phyloP scores from a whole-genome alignment of 108 stramenopile species.

The Conticribra weissflogii region DNA sequence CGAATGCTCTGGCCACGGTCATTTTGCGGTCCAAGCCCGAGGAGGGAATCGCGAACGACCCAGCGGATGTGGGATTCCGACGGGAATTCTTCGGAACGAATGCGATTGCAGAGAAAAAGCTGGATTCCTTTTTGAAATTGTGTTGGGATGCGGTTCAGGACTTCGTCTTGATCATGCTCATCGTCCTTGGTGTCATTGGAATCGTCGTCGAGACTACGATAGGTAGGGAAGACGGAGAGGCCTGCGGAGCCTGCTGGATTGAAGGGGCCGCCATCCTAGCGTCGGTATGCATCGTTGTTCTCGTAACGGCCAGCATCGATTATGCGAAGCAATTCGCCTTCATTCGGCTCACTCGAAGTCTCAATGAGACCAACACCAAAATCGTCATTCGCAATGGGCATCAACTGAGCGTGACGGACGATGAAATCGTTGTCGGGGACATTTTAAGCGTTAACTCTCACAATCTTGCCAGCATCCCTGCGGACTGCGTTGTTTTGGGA shows the following conservation, averaged over 20 bases:
- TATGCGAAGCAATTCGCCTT: constrained; percentile 96
- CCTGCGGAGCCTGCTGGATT: constrained; percentile 86
- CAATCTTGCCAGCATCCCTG: constrained; percentile 86
- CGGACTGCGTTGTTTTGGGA: constrained; percentile 93
- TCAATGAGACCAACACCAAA: constrained; percentile 84
- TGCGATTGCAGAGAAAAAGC: constrained; percentile 70
- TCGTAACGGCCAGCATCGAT: constrained; percentile 92
- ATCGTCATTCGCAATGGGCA: constrained; percentile 86
- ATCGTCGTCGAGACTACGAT: constrained; percentile 77
- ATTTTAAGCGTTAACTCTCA: constrained; percentile 91
- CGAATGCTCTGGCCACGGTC: constrained; percentile 67
- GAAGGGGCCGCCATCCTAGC: constrained; percentile 93
- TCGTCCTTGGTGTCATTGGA: constrained; percentile 85
- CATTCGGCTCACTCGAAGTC: constrained; percentile 74
- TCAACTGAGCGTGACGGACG: constrained; percentile 70
- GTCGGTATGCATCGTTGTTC: constrained; percentile 88
- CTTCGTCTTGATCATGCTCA: constrained; percentile 92
- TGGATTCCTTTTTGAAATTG: constrained; percentile 77
- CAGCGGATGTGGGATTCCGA: constrained; percentile 67
- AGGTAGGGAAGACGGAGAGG: constrained; percentile 64
- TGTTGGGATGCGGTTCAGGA: constrained; percentile 95
- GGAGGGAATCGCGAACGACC: constrained; percentile 56
- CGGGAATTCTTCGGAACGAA: constrained; percentile 73
- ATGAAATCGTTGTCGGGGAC: constrained; percentile 98
- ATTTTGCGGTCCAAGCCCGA: constrained; percentile 71